These are phyloP conservation scores for Candida montana DNA, from an alignment of 805 yeast genomes.

Conservation along the genomic window DNA sequence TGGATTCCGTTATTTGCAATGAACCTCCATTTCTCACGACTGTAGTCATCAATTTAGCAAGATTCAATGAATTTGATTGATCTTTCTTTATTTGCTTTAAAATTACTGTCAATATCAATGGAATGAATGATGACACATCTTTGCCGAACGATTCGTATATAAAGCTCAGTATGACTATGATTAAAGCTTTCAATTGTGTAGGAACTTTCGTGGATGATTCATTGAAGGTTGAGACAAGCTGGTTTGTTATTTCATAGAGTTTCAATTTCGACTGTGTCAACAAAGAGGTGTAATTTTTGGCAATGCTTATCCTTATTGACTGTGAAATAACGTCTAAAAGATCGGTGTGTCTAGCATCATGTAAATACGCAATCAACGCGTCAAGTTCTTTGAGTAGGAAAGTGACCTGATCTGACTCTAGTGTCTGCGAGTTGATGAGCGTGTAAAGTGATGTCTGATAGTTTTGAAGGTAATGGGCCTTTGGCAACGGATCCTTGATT, in stretches of 20 bases:
- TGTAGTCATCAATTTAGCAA: constrained; percentile 17
- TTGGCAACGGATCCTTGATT: neutral
- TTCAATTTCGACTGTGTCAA: constrained; percentile 17
- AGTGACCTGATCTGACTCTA: constrained; percentile 3
- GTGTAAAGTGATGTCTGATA: constrained; percentile 10
- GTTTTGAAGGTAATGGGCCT: constrained; percentile 5
- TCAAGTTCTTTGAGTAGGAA: constrained; percentile 12
- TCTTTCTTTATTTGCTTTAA: constrained; percentile 32
- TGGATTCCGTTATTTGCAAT: constrained; percentile 13
- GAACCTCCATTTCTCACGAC: constrained; percentile 22
- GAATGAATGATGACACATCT: constrained; percentile 29
- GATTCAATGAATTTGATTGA: constrained; percentile 18
- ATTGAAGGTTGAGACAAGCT: constrained; percentile 24
- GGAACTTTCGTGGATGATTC: constrained; percentile 22
- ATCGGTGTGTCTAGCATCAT: constrained; percentile 20
- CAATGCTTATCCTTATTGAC: constrained; percentile 14
- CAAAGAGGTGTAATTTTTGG: constrained; percentile 20
- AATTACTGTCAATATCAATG: constrained; percentile 25
- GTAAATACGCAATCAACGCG: constrained; percentile 15
- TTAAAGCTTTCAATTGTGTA: constrained; percentile 25
- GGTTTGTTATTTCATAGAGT: constrained; percentile 26
- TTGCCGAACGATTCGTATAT: constrained; percentile 30
- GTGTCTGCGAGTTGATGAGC: constrained; percentile 6
- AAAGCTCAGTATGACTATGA: constrained; percentile 25
- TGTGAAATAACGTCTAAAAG: constrained; percentile 13